Percentiles rank a stretch among this genome's conserved stretches.
phyloP scores from a whole-genome alignment of 2,329 filamentous ascomycete species.

The Neofusicoccum cordaticola region DNA sequence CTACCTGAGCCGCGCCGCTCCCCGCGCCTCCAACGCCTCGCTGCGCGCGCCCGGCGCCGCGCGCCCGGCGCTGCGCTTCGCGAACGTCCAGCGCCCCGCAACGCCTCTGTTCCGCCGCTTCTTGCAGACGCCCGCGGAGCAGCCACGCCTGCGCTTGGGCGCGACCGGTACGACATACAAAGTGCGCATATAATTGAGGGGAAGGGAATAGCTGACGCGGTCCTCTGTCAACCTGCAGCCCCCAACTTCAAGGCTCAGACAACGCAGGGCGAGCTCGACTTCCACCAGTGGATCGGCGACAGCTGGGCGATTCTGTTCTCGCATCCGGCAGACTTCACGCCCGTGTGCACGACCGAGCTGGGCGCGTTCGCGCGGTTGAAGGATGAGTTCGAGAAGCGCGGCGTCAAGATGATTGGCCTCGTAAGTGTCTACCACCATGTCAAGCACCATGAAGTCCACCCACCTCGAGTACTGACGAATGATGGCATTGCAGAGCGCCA shows the following conservation, averaged over 20 bases:
- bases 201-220: background rate
- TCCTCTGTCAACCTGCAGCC: conserved; percentile 34
- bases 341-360: conserved; percentile 62
- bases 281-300: conserved; percentile 70
- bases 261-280: conserved; percentile 64
- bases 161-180: conserved; percentile 29
- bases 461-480: too few species aligned
- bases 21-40: conserved; percentile 30
- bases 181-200: background rate
- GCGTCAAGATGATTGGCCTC: conserved; percentile 61
- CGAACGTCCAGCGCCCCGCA: conserved; percentile 25
- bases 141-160: conserved; percentile 45
- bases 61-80: conserved; percentile 24
- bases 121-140: conserved; percentile 36
- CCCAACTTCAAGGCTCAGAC: conserved; percentile 69
- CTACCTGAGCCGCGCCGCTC: conserved; percentile 34
- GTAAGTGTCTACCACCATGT: conserved; percentile 19
- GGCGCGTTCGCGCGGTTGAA: conserved; percentile 63
- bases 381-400: conserved; percentile 61
- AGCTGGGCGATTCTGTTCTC: conserved; percentile 71
- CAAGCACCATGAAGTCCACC: conserved; percentile 50
- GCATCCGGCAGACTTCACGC: conserved; percentile 62
- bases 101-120: conserved; percentile 36
- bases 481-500: conserved; percentile 8
- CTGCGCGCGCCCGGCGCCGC: conserved; percentile 23